Evolutionary conservation across 495 filamentous ascomycete species (phyloP).

Genomic region (Podospora australis): DNA sequence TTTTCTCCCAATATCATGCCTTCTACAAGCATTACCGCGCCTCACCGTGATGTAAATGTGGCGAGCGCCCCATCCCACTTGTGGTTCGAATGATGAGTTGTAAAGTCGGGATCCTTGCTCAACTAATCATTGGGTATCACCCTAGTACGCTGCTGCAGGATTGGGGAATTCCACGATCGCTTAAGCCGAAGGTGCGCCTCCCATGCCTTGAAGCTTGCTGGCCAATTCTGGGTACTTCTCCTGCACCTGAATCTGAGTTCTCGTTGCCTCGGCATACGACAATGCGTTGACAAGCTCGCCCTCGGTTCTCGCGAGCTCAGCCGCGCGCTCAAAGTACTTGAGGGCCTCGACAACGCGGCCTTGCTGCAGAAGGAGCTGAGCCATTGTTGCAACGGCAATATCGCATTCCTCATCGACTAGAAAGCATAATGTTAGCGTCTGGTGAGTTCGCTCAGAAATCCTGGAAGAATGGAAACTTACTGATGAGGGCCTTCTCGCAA

Average conservation of each 20-base stretch:
- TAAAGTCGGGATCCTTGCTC: too few species aligned
- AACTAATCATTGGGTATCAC: too few species aligned
- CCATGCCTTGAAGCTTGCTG: slow-evolving; percentile 70
- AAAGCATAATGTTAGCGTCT: slow-evolving; percentile 24
- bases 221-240: slow-evolving; percentile 97
- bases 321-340: slow-evolving; percentile 94
- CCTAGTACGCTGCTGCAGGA: too few species aligned
- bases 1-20: too few species aligned
- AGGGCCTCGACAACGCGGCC: slow-evolving; percentile 93
- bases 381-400: slow-evolving; percentile 98
- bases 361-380: slow-evolving; percentile 94
- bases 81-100: too few species aligned
- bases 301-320: slow-evolving; percentile 90
- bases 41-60: too few species aligned
- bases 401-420: slow-evolving; percentile 98
- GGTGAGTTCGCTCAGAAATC: too few species aligned
- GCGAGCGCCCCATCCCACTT: too few species aligned
- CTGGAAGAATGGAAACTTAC: slow-evolving; percentile 50
- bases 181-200: too few species aligned
- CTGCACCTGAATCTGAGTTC: slow-evolving; percentile 95
- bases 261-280: slow-evolving; percentile 93
- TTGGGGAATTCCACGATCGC: too few species aligned
- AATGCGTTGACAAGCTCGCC: slow-evolving; percentile 94
- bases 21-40: too few species aligned
- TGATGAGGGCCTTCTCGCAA: slow-evolving; percentile 94